Percentiles rank a stretch among this genome's conserved stretches.
phyloP scores from a whole-genome alignment of 768 basidiomycete species.

The Baorangia bicolor region DNA sequence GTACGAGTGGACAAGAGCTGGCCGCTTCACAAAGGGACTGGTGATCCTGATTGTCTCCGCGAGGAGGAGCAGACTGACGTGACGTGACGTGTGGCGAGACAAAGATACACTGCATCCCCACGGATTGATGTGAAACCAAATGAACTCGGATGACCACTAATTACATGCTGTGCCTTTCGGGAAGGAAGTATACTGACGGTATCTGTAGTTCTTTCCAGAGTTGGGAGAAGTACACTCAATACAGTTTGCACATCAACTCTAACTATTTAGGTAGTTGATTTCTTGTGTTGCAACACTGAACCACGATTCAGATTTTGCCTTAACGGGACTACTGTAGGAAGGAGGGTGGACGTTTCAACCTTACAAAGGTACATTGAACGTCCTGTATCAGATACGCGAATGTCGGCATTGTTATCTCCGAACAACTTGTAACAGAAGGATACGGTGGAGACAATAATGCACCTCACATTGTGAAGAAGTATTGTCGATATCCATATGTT shows the following conservation, averaged over 20 bases:
- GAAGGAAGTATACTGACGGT: neutral
- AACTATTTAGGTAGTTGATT: neutral
- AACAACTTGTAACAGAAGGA: neutral
- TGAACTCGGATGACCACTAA: neutral
- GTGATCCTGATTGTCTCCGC: neutral
- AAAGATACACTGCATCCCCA: neutral
- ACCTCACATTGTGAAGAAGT: neutral
- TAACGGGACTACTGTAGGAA: neutral
- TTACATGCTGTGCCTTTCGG: neutral
- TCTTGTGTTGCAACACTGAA: neutral
- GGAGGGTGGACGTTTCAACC: neutral
- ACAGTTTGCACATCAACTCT: neutral
- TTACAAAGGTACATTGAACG: slow-evolving; percentile 8
- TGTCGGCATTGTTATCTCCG: slow-evolving; percentile 13
- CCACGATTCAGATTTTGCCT: neutral
- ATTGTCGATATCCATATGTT: neutral
- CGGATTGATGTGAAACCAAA: neutral
- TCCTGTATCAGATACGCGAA: slow-evolving; percentile 15
- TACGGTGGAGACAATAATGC: neutral
- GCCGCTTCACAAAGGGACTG: neutral
- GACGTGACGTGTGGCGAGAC: neutral
- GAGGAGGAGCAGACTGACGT: neutral
- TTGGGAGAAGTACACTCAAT: neutral
- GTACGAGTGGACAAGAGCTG: neutral
- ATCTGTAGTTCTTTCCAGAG: neutral